Evolutionary conservation across 306 rosid genomes (phyloP).

Genomic region (Citrullus colocynthis): DNA sequence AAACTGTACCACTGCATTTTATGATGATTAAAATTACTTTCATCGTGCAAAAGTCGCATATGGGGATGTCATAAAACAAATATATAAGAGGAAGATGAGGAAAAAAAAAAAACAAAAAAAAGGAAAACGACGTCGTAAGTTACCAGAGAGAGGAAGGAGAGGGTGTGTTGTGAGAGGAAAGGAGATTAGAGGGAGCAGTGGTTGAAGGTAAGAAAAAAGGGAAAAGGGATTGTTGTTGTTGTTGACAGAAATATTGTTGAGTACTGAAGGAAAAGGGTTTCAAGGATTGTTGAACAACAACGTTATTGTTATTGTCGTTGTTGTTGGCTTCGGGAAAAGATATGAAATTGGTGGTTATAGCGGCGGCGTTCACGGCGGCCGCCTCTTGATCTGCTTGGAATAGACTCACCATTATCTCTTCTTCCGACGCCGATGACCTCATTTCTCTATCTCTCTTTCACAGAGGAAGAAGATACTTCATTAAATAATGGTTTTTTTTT

Average conservation of each 20-base stretch:
- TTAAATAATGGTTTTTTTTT: too few species aligned
- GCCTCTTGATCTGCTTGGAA: neutral
- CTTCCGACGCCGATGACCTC: neutral
- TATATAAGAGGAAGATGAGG: too few species aligned
- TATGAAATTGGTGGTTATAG: neutral
- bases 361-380: neutral
- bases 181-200: neutral
- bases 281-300: neutral
- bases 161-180: neutral
- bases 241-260: neutral
- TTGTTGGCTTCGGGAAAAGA: neutral
- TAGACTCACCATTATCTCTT: neutral
- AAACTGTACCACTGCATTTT: too few species aligned
- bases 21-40: too few species aligned
- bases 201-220: neutral
- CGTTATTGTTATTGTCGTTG: too few species aligned
- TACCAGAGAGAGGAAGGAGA: neutral
- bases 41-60: too few species aligned
- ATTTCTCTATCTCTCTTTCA: too few species aligned
- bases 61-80: too few species aligned
- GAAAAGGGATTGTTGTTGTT: neutral
- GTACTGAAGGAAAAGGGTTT: neutral
- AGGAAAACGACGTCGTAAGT: too few species aligned
- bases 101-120: too few species aligned
- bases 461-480: too few species aligned